Evolutionary conservation across 164 flowering plant genomes (phyloP).

Genomic region (Macadamia tetraphylla): DNA sequence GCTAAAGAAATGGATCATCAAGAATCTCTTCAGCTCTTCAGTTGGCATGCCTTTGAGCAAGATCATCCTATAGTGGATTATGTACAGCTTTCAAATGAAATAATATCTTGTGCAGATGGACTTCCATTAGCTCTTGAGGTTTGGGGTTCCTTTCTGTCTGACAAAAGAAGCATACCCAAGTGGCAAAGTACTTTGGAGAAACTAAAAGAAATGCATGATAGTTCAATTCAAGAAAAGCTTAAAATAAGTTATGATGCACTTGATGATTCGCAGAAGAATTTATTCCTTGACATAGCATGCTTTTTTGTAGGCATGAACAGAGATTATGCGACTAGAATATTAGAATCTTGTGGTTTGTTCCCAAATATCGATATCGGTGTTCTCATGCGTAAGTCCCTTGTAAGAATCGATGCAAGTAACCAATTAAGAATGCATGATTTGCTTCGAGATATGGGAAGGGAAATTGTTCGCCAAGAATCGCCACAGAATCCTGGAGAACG

Average conservation of each 20-base stretch:
- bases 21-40: constrained; percentile 13
- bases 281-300: background rate
- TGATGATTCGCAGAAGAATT: background rate
- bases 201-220: constrained; percentile 1
- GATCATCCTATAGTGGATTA: background rate
- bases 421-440: constrained; percentile 1
- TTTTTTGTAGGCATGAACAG: background rate
- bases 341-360: background rate
- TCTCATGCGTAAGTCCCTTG: background rate
- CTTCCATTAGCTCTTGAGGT: constrained; percentile 9
- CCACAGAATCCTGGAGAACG: constrained; percentile 1
- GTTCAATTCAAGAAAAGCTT: background rate
- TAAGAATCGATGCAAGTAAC: background rate
- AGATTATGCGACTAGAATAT: background rate
- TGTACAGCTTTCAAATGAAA: background rate
- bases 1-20: background rate
- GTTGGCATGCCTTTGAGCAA: constrained; percentile 10
- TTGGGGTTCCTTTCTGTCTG: constrained; percentile 4
- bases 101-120: background rate
- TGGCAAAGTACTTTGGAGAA: background rate
- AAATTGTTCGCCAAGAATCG: background rate
- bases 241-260: constrained; percentile 10
- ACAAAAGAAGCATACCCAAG: background rate
- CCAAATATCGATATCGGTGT: background rate
- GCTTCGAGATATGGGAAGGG: constrained; percentile 3